Evolutionary conservation across 2,329 filamentous ascomycete genomes (phyloP).

Genomic region (Phyllosticta capitalensis): DNA sequence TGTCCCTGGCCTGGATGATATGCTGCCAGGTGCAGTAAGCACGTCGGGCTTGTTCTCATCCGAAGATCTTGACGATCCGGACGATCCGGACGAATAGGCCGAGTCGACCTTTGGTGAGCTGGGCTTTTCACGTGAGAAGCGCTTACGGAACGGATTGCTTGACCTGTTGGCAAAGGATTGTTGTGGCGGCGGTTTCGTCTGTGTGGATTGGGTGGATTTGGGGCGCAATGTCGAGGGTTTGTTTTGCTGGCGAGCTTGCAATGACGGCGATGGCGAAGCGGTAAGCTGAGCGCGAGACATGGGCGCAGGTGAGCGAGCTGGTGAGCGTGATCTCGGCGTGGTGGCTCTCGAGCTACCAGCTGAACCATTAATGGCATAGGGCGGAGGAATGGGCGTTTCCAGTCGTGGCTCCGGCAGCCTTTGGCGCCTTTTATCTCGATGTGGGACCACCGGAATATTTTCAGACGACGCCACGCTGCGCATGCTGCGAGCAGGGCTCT

Average conservation of each 20-base stretch:
- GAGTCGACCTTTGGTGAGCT: slow-evolving; percentile 19
- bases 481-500: background rate
- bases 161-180: background rate
- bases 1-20: background rate
- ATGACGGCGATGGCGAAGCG: background rate
- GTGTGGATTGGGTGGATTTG: background rate
- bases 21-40: background rate
- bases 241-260: background rate
- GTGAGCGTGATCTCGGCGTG: slow-evolving; percentile 6
- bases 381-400: slow-evolving; percentile 6
- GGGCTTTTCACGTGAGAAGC: slow-evolving; percentile 6
- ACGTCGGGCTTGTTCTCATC: slow-evolving; percentile 2
- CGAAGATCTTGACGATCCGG: slow-evolving; percentile 19
- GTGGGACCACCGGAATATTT: background rate
- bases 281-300: background rate
- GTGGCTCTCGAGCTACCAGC: slow-evolving; percentile 5
- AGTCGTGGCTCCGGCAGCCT: slow-evolving; percentile 2
- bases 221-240: background rate
- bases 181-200: background rate
- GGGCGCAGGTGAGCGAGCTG: slow-evolving; percentile 5
- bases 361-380: background rate
- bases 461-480: background rate
- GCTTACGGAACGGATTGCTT: slow-evolving; percentile 4
- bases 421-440: slow-evolving; percentile 2
- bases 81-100: slow-evolving; percentile 28